Percentiles rank a stretch among this genome's conserved stretches.
phyloP scores from a whole-genome alignment of 2,329 filamentous ascomycete genomes.

The Trichoderma endophyticum region DNA sequence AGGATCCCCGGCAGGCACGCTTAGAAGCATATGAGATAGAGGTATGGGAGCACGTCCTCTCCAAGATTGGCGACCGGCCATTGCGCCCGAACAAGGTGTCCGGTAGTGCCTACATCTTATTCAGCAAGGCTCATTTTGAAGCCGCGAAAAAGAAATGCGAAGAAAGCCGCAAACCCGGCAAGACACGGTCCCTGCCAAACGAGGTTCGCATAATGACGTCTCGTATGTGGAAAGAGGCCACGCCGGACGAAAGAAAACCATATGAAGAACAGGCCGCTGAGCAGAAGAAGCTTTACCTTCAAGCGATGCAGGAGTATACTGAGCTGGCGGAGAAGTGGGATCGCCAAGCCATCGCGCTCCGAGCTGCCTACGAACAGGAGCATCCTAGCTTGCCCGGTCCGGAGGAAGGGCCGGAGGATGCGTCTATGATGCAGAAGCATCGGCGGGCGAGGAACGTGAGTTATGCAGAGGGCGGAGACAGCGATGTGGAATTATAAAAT shows the following conservation, averaged over 20 bases:
- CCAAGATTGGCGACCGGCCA: constrained; percentile 70
- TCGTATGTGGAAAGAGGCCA: constrained; percentile 83
- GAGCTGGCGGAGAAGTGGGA: constrained; percentile 70
- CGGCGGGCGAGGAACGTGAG: constrained; percentile 38
- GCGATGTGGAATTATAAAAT: constrained; percentile 5
- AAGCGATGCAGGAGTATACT: constrained; percentile 57
- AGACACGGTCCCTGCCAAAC: constrained; percentile 66
- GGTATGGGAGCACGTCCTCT: constrained; percentile 49
- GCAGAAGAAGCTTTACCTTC: constrained; percentile 64
- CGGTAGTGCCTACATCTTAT: constrained; percentile 85
- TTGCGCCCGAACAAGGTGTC: constrained; percentile 68
- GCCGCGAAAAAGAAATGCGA: constrained; percentile 58
- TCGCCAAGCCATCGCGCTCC: constrained; percentile 54
- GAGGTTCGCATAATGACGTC: constrained; percentile 84
- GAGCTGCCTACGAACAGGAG: constrained; percentile 50
- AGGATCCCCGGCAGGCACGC: constrained; percentile 50
- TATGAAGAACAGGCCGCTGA: constrained; percentile 72
- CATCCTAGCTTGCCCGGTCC: constrained; percentile 40
- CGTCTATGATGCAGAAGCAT: constrained; percentile 29
- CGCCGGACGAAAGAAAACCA: constrained; percentile 67
- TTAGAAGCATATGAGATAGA: constrained; percentile 56
- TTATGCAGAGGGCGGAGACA: constrained; percentile 29
- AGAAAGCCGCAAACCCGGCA: constrained; percentile 59
- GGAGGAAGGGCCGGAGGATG: constrained; percentile 25
- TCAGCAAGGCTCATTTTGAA: constrained; percentile 76